Conservation (phyloP, 2,329 filamentous ascomycete genomes). For the Aspergillus sp. region DNA sequence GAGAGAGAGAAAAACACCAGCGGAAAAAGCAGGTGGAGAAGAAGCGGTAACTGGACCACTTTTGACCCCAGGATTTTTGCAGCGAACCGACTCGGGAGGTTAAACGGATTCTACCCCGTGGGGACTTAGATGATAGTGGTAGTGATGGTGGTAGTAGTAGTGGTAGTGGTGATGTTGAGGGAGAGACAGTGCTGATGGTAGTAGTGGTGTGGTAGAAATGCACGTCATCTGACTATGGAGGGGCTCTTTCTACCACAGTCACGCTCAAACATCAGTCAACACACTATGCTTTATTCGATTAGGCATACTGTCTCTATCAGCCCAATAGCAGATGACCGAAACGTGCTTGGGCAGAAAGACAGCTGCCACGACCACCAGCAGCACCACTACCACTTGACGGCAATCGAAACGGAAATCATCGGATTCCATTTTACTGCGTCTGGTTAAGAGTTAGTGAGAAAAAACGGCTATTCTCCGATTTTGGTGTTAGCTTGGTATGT, state of each 20-base stretch:
- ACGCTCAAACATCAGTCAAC: neutral
- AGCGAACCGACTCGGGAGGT: constrained; percentile 5
- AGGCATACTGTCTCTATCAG: neutral
- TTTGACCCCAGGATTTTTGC: constrained; percentile 1
- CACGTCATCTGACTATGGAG: constrained; percentile 1
- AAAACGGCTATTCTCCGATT: too few relatives aligned
- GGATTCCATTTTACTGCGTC: too few relatives aligned
- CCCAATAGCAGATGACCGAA: neutral
- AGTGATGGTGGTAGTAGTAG: neutral
- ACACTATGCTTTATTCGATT: neutral
- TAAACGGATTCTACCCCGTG: constrained; percentile 10
- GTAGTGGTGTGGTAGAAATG: neutral
- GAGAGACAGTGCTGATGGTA: neutral
- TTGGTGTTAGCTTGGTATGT: too few relatives aligned
- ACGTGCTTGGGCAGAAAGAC: neutral
- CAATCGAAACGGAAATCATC: too few relatives aligned
- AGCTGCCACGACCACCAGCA: neutral
- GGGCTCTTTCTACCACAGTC: neutral
- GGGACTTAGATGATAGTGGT: constrained; percentile 1
- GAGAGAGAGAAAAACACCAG: neutral
- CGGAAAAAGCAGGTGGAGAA: neutral
- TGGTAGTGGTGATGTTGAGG: neutral
- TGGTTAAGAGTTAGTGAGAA: too few relatives aligned
- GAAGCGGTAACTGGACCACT: neutral
- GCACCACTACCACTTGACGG: too few relatives aligned